Evolutionary conservation across 2,329 filamentous ascomycete genomes (phyloP).

Genomic region (Talaromyces piceae): DNA sequence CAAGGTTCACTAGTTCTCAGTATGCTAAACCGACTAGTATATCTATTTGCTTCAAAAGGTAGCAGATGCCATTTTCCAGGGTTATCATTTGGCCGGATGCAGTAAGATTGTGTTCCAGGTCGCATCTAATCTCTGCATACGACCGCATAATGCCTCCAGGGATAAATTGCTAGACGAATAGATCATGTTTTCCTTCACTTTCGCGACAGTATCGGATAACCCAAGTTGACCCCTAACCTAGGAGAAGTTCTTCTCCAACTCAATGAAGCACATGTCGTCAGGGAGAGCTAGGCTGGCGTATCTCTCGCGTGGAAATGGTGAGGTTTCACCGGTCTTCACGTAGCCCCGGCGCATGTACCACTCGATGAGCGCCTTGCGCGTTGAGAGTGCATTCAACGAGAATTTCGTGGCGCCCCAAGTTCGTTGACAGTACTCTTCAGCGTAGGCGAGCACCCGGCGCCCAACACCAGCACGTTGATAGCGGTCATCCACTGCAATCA

Average conservation of each 20-base stretch:
- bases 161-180: too few species aligned
- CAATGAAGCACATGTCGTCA: constrained; percentile 21
- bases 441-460: constrained; percentile 20
- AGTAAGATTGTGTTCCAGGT: too few species aligned
- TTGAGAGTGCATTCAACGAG: constrained; percentile 22
- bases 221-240: neutral
- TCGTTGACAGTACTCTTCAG: constrained; percentile 20
- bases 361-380: constrained; percentile 19
- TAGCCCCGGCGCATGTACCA: constrained; percentile 27
- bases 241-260: constrained; percentile 12
- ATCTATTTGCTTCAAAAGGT: too few species aligned
- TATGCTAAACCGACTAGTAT: too few species aligned
- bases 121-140: too few species aligned
- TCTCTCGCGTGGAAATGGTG: constrained; percentile 17
- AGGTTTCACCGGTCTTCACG: constrained; percentile 16
- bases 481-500: constrained; percentile 18
- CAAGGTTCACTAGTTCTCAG: too few species aligned
- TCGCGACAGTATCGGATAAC: neutral
- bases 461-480: constrained; percentile 20
- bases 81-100: too few species aligned
- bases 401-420: constrained; percentile 16
- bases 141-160: too few species aligned
- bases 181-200: neutral
- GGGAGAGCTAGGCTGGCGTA: constrained; percentile 15
- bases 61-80: too few species aligned